phyloP scores from a whole-genome alignment of 768 basidiomycete species.

The Russula brevipes region DNA sequence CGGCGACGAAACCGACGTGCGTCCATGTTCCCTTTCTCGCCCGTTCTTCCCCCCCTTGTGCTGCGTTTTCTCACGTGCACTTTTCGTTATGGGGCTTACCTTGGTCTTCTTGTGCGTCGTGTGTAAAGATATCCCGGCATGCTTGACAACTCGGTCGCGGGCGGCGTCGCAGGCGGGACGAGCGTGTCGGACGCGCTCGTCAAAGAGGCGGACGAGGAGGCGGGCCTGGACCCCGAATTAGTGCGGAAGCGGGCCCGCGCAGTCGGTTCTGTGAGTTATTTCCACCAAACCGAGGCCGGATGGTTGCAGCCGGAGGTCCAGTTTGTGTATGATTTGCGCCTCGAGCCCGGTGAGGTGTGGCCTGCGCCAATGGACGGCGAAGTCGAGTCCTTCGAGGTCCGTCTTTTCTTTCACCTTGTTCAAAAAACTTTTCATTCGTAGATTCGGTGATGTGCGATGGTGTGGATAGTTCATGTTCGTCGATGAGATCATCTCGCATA shows the following conservation, averaged over 20 bases:
- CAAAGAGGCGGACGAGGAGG: slow-evolving; percentile 94
- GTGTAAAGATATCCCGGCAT: slow-evolving; percentile 67
- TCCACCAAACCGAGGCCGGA: slow-evolving; percentile 59
- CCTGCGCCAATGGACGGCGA: slow-evolving; percentile 86
- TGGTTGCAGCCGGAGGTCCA: slow-evolving; percentile 88
- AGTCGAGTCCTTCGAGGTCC: slow-evolving; percentile 87
- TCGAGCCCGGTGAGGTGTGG: slow-evolving; percentile 53
- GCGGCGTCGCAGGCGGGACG: slow-evolving; percentile 84
- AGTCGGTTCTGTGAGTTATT: slow-evolving; percentile 77
- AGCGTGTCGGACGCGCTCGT: slow-evolving; percentile 65
- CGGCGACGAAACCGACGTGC: slow-evolving; percentile 84
- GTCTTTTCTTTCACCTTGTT: slow-evolving; percentile 18
- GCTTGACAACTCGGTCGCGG: slow-evolving; percentile 88
- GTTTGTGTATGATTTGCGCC: slow-evolving; percentile 78
- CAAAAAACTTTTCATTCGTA: background rate
- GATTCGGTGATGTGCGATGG: background rate
- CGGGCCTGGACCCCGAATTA: slow-evolving; percentile 65
- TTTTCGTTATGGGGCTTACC: background rate
- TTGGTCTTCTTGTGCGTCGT: background rate
- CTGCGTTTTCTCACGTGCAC: background rate
- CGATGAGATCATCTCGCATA: slow-evolving; percentile 53
- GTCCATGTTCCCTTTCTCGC: slow-evolving; percentile 29
- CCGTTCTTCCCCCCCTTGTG: background rate
- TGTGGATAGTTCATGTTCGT: slow-evolving; percentile 57
- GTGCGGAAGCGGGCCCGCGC: slow-evolving; percentile 53